A percentile compares a stretch with the other conserved stretches of the same genome.
phyloP scores from a whole-genome alignment of 176 grass and related monocot species.

The Carex myosuroides region DNA sequence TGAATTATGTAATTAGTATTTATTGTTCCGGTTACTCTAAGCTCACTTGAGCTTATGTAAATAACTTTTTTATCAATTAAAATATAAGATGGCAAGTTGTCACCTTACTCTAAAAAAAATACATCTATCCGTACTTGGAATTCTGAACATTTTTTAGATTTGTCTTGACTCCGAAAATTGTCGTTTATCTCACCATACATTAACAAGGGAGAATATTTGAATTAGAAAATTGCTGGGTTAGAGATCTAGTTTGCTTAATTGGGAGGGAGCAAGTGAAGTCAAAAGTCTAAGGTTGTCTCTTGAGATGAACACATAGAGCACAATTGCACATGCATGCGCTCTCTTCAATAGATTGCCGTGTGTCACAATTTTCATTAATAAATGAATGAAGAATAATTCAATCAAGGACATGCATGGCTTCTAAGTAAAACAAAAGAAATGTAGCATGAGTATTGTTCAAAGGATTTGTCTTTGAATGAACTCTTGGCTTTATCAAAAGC shows the following conservation, averaged over 20 bases:
- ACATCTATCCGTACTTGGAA: neutral
- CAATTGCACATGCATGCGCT: neutral
- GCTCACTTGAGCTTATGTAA: too few relatives aligned
- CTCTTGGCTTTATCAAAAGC: neutral
- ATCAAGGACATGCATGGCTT: neutral
- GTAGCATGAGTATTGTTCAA: neutral
- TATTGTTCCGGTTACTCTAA: too few relatives aligned
- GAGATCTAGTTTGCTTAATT: neutral
- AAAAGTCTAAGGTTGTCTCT: conserved; percentile 1
- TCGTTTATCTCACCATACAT: neutral
- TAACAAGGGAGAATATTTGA: neutral
- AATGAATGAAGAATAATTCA: neutral
- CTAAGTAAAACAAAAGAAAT: conserved; percentile 15
- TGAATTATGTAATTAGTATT: too few relatives aligned
- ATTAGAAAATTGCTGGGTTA: neutral
- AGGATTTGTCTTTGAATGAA: conserved; percentile 9
- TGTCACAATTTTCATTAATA: neutral
- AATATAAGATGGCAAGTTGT: too few relatives aligned
- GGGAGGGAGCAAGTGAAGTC: neutral
- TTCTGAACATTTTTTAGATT: neutral
- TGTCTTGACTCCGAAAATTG: neutral
- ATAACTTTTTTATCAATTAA: too few relatives aligned
- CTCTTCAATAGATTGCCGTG: neutral
- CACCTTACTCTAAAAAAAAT: too few relatives aligned
- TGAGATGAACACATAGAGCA: neutral